Conservation (phyloP, 441 rosid species). For the Adansonia grandidieri region DNA sequence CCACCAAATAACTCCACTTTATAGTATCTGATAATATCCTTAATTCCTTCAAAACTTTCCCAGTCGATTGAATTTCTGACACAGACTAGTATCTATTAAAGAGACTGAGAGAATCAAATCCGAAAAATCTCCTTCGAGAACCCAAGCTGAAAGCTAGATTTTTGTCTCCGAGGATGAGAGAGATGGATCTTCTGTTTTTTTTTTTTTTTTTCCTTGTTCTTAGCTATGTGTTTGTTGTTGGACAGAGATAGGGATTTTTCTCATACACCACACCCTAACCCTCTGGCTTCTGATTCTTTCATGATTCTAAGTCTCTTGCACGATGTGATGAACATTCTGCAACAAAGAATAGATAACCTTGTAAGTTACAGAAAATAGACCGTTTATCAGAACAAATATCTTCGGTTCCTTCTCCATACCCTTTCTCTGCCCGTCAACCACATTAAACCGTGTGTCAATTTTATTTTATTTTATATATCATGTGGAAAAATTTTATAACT, state of each 20-base stretch:
- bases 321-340: constrained; percentile 73
- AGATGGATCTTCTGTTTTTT: not conserved
- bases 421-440: too few relatives aligned
- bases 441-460: too few relatives aligned
- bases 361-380: constrained; percentile 21
- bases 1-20: constrained; percentile 27
- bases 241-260: constrained; percentile 7
- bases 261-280: constrained; percentile 52
- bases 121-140: constrained; percentile 31
- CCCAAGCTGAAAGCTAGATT: constrained; percentile 33
- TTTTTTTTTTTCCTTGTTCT: constrained; percentile 1
- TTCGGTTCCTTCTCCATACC: too few relatives aligned
- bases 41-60: constrained; percentile 24
- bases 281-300: constrained; percentile 69
- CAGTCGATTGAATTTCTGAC: constrained; percentile 9
- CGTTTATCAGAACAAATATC: not conserved
- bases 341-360: constrained; percentile 11
- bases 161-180: constrained; percentile 16
- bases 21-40: constrained; percentile 12
- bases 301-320: constrained; percentile 76
- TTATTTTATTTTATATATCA: too few relatives aligned
- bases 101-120: constrained; percentile 30
- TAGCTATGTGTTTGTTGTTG: constrained; percentile 10
- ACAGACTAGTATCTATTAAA: not conserved
- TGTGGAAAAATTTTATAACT: too few relatives aligned